Percentiles rank a stretch among this genome's conserved stretches.
phyloP scores from a whole-genome alignment of 73 alveolate species.

The Paramecium sonneborni region DNA sequence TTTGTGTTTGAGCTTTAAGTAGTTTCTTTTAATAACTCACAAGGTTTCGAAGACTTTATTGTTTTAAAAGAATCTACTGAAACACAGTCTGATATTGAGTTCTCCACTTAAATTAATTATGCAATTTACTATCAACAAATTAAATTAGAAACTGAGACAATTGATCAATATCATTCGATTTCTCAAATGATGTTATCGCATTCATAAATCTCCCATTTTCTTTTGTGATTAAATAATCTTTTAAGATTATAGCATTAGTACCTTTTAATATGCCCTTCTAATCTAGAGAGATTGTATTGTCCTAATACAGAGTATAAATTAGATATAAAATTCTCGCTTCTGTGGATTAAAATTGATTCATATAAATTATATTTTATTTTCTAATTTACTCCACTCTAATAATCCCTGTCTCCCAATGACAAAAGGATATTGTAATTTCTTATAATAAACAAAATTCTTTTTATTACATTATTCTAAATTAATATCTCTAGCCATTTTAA shows the following conservation, averaged over 20 bases:
- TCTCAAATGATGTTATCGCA: background rate
- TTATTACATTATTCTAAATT: background rate
- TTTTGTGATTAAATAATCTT: background rate
- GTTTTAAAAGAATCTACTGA: slow-evolving; percentile 25
- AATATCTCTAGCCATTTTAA: too few species aligned
- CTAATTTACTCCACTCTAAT: background rate
- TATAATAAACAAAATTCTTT: background rate
- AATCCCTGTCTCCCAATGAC: background rate
- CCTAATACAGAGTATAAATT: background rate
- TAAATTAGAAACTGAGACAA: background rate
- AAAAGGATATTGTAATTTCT: too few species aligned
- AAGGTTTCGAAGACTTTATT: background rate
- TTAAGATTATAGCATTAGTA: background rate
- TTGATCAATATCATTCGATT: background rate
- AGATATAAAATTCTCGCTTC: background rate
- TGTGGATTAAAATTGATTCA: slow-evolving; percentile 2
- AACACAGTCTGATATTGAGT: background rate
- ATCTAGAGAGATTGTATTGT: background rate
- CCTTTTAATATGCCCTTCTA: background rate
- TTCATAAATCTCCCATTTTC: background rate
- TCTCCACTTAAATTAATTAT: background rate
- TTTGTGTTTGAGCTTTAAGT: background rate
- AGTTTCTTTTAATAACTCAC: background rate
- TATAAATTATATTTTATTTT: background rate
- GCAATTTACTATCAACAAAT: background rate